Percentiles rank a stretch among this genome's conserved stretches.
Conservation (phyloP, 2,329 filamentous ascomycete species). For the Dactylellina sp. region DNA sequence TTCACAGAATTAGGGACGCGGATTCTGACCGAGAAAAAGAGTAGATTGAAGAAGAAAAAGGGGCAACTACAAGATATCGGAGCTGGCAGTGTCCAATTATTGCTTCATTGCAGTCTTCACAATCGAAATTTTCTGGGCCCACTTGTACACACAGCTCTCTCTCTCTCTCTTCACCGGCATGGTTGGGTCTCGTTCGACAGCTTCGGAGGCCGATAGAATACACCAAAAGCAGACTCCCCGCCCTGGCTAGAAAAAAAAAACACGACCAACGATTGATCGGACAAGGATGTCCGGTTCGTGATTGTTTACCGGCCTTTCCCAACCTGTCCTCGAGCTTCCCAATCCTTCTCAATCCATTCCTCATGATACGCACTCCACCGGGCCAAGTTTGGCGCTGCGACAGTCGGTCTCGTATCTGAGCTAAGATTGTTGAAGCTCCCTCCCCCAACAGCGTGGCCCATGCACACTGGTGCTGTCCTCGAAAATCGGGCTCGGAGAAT, state of each 20-base stretch:
- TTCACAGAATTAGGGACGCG: not conserved
- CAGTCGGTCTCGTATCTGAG: conserved; percentile 18
- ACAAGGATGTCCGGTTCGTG: conserved; percentile 23
- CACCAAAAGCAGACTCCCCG: conserved; percentile 27
- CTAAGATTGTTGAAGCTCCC: conserved; percentile 55
- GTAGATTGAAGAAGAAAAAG: not conserved
- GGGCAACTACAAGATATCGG: too few relatives aligned
- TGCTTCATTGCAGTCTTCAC: conserved; percentile 5
- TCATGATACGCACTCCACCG: not conserved
- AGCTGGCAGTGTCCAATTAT: conserved; percentile 9
- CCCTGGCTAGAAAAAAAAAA: not conserved
- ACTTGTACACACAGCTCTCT: not conserved
- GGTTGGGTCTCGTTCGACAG: not conserved
- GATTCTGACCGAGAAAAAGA: not conserved
- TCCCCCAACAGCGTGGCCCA: conserved; percentile 46
- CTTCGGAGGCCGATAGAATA: conserved; percentile 43
- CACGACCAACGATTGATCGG: conserved; percentile 1
- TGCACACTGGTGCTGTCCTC: conserved; percentile 6
- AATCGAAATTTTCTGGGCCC: conserved; percentile 9
- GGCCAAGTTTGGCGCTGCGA: not conserved
- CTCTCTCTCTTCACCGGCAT: not conserved
- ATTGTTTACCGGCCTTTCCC: conserved; percentile 34
- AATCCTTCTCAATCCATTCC: conserved; percentile 21
- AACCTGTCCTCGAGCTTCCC: conserved; percentile 45
- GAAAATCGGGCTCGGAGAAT: conserved; percentile 26